Percentiles rank a stretch among this genome's conserved stretches.
phyloP scores from a whole-genome alignment of 768 basidiomycete genomes.

The Hygrophorus russula region DNA sequence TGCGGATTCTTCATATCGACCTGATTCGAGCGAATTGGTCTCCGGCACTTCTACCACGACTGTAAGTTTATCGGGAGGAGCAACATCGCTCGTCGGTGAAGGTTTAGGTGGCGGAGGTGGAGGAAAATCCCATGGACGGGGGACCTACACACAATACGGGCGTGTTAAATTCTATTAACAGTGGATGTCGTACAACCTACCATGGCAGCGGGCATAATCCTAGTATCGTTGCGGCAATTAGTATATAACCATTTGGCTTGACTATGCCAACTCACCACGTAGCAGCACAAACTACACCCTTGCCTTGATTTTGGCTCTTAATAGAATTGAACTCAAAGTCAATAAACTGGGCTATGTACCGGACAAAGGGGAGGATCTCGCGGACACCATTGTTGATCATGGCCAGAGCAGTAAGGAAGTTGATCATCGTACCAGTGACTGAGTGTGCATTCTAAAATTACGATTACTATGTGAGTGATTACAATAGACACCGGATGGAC shows the following conservation, averaged over 20 bases:
- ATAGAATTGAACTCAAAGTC: conserved; percentile 67
- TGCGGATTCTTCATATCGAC: too few species aligned
- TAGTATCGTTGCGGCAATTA: conserved; percentile 13
- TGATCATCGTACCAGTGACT: conserved; percentile 51
- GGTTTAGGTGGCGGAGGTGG: conserved; percentile 21
- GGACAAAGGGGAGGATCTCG: conserved; percentile 76
- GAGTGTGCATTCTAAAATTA: conserved; percentile 41
- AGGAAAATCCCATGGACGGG: conserved; percentile 73
- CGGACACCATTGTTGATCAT: conserved; percentile 63
- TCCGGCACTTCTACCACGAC: too few species aligned
- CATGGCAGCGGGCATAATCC: conserved; percentile 74
- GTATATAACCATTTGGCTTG: neutral
- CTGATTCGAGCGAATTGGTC: too few species aligned
- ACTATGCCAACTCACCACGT: conserved; percentile 50
- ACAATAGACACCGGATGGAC: conserved; percentile 14
- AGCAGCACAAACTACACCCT: conserved; percentile 79
- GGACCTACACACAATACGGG: conserved; percentile 31
- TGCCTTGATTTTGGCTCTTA: conserved; percentile 48
- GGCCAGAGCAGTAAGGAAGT: conserved; percentile 65
- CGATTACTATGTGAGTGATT: neutral
- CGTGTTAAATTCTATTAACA: neutral
- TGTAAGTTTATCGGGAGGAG: too few species aligned
- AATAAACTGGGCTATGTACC: conserved; percentile 71
- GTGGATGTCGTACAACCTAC: conserved; percentile 14
- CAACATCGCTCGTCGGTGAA: conserved; percentile 8